Conservation (phyloP, 305 asterid genomes). For the Withania somnifera region DNA sequence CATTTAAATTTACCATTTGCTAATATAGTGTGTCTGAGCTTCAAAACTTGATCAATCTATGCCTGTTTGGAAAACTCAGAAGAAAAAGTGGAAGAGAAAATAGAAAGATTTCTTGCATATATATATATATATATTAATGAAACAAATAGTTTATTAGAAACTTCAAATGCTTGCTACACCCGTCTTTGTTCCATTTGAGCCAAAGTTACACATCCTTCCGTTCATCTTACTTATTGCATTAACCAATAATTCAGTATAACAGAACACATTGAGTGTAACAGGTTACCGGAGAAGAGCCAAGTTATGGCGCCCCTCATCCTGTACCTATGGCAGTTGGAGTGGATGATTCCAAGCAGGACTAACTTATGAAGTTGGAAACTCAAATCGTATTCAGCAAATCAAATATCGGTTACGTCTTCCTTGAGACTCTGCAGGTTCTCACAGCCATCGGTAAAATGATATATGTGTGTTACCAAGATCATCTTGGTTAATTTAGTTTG, state of each 20-base stretch:
- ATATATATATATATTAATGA: background rate
- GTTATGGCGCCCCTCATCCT: constrained; percentile 24
- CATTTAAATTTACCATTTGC: background rate
- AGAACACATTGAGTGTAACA: constrained; percentile 2
- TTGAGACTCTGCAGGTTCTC: background rate
- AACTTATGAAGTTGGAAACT: constrained; percentile 5
- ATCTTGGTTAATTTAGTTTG: background rate
- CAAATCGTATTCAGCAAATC: background rate
- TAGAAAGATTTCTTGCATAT: background rate
- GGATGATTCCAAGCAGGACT: constrained; percentile 45
- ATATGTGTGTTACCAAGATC: background rate
- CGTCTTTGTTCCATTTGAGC: background rate
- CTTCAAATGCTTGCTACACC: background rate
- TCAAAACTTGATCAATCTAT: background rate
- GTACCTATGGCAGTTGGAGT: constrained; percentile 26
- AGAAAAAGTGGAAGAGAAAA: background rate
- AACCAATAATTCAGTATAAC: background rate
- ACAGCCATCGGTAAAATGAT: background rate
- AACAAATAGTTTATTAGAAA: background rate
- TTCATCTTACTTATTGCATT: background rate
- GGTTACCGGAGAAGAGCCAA: constrained; percentile 38
- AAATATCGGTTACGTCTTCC: background rate
- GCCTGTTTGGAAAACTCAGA: background rate
- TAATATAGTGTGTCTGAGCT: background rate
- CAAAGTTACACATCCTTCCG: background rate